These are phyloP conservation scores for Penicillium coffeae DNA, from an alignment of 495 filamentous ascomycete genomes.

Conservation along the genomic window DNA sequence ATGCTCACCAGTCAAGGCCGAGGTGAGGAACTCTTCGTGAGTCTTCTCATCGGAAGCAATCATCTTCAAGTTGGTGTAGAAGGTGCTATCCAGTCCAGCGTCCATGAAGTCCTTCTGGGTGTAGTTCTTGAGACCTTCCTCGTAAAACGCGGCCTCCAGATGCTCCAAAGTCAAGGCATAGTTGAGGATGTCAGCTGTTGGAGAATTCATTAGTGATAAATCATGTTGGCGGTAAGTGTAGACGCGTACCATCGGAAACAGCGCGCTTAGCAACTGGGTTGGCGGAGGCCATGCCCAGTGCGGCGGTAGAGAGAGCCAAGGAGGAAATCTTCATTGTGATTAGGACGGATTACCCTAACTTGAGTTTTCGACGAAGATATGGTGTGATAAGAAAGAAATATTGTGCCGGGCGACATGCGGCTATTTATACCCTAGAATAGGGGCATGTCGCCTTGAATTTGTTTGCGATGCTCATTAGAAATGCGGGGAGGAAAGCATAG, in stretches of 20 bases:
- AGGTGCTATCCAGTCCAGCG: constrained; percentile 45
- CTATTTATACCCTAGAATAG: no score
- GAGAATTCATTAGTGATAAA: neutral
- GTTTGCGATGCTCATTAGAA: no score
- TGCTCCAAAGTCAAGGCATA: constrained; percentile 35
- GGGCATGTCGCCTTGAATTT: no score
- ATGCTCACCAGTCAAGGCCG: constrained; percentile 44
- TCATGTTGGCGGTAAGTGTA: neutral
- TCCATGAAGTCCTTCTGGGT: constrained; percentile 45
- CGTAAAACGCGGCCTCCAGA: constrained; percentile 47
- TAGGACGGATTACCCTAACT: no score
- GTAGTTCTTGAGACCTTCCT: constrained; percentile 55
- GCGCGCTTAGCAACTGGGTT: constrained; percentile 13
- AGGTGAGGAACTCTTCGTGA: constrained; percentile 55
- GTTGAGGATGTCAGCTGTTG: constrained; percentile 32
- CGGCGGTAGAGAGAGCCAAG: constrained; percentile 5
- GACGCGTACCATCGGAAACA: constrained; percentile 15
- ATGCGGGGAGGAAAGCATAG: no score
- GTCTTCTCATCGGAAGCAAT: constrained; percentile 53
- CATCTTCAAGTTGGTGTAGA: constrained; percentile 51
- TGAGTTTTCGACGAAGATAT: no score
- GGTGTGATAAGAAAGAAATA: no score
- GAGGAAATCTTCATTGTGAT: constrained; percentile 15
- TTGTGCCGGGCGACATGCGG: no score
- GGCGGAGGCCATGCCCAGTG: constrained; percentile 9